Conservation (phyloP, 2,329 filamentous ascomycete genomes). For the Phoma sp. region DNA sequence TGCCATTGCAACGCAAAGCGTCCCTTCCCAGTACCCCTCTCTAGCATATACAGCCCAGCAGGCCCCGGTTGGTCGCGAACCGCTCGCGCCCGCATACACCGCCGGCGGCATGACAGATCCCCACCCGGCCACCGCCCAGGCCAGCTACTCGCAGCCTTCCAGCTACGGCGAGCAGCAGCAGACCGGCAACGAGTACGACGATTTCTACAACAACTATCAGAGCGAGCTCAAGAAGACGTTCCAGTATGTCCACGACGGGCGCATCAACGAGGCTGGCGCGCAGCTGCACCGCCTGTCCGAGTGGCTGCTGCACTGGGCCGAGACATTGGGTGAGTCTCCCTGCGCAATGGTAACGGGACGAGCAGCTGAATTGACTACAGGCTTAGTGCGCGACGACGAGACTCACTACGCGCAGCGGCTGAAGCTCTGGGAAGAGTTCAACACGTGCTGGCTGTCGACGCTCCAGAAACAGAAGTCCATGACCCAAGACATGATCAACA, state of each 20-base stretch:
- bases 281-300: conserved; percentile 67
- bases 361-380: conserved; percentile 61
- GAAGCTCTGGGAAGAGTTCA: conserved; percentile 92
- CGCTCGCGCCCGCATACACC: conserved; percentile 57
- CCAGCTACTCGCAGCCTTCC: conserved; percentile 46
- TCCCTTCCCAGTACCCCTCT: conserved; percentile 69
- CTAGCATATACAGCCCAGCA: conserved; percentile 66
- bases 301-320: conserved; percentile 70
- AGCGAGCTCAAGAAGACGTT: conserved; percentile 68
- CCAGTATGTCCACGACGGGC: conserved; percentile 69
- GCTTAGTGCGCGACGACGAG: conserved; percentile 83
- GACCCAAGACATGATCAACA: conserved; percentile 63
- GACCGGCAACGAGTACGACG: conserved; percentile 63
- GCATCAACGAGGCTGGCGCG: conserved; percentile 64
- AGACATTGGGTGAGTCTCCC: conserved; percentile 66
- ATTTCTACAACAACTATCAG: conserved; percentile 70
- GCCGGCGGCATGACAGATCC: conserved; percentile 60
- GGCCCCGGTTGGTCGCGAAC: conserved; percentile 60
- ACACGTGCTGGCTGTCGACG: conserved; percentile 85
- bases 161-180: conserved; percentile 40
- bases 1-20: conserved; percentile 63
- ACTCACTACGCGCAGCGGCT: conserved; percentile 76
- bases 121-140: conserved; percentile 50
- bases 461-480: conserved; percentile 85
- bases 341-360: conserved; percentile 26